These are phyloP conservation scores for Mitragyna speciosa DNA, from an alignment of 257 asterid species.

Conservation along the genomic window DNA sequence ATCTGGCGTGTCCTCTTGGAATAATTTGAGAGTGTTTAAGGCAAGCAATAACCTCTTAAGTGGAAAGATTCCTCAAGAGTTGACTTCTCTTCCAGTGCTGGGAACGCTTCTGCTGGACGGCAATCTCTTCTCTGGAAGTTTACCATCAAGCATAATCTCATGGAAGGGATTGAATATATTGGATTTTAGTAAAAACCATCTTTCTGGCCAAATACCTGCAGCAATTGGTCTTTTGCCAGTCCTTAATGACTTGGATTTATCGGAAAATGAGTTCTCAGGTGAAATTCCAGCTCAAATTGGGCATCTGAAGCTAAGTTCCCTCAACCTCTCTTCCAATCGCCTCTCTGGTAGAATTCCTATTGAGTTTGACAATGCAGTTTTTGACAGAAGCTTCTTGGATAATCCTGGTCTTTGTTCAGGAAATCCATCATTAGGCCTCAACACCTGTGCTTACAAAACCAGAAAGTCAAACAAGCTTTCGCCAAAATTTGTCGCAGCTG, in stretches of 20 bases:
- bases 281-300: conserved; percentile 58
- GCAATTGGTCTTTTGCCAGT: conserved; percentile 45
- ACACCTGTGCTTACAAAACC: conserved; percentile 29
- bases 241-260: conserved; percentile 64
- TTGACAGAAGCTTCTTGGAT: conserved; percentile 54
- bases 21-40: conserved; percentile 34
- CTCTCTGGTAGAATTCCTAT: conserved; percentile 65
- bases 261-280: conserved; percentile 68
- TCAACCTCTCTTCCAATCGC: conserved; percentile 71
- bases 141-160: conserved; percentile 59
- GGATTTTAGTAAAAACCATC: conserved; percentile 55
- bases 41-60: conserved; percentile 63
- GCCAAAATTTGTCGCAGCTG: conserved; percentile 48
- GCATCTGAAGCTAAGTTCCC: conserved; percentile 24
- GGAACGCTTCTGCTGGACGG: conserved; percentile 47
- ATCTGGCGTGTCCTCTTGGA: conserved; percentile 53
- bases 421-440: conserved; percentile 44
- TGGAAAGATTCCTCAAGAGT: conserved; percentile 57
- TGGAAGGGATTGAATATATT: conserved; percentile 57
- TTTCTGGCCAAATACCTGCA: conserved; percentile 71
- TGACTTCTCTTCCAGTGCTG: conserved; percentile 55
- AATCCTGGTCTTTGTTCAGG: conserved; percentile 65
- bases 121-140: conserved; percentile 57
- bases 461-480: conserved; percentile 38
- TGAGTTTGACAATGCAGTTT: conserved; percentile 54